Conservation (phyloP, 768 basidiomycete species). For the Psilocybe subaeruginosa region DNA sequence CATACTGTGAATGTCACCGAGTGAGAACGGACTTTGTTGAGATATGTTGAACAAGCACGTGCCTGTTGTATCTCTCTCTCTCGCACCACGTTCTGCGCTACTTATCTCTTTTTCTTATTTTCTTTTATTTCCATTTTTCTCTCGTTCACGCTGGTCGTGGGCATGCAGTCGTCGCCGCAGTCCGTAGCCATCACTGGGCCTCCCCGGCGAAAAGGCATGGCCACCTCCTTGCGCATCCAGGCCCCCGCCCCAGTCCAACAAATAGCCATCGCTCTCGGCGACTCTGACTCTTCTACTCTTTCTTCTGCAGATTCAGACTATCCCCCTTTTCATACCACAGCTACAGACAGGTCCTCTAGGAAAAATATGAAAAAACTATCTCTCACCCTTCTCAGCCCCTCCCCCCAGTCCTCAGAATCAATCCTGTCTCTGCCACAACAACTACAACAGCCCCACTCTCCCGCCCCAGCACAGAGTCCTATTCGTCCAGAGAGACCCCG, state of each 20-base stretch:
- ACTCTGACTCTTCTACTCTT: constrained; percentile 51
- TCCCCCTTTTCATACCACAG: constrained; percentile 36
- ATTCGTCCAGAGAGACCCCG: constrained; percentile 46
- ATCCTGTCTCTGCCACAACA: constrained; percentile 29
- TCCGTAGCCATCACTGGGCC: constrained; percentile 28
- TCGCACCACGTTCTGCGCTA: background rate
- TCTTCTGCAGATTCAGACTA: constrained; percentile 59
- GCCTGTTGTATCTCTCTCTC: constrained; percentile 9
- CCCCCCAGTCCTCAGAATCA: constrained; percentile 58
- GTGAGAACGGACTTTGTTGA: constrained; percentile 12
- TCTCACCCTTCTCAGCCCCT: constrained; percentile 54
- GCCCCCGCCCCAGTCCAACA: constrained; percentile 51
- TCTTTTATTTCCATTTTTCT: constrained; percentile 21
- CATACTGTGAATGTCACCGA: constrained; percentile 8
- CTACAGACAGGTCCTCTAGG: constrained; percentile 41
- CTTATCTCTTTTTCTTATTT: constrained; percentile 24
- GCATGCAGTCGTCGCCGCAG: constrained; percentile 25
- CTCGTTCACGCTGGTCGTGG: constrained; percentile 48
- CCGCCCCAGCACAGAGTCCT: constrained; percentile 31
- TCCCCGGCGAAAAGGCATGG: constrained; percentile 54
- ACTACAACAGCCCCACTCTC: constrained; percentile 30
- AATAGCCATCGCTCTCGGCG: constrained; percentile 51
- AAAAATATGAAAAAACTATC: constrained; percentile 82
- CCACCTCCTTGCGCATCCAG: constrained; percentile 61
- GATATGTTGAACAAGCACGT: constrained; percentile 12